Conservation (phyloP, 768 basidiomycete species). For the Serpula lacrymans region DNA sequence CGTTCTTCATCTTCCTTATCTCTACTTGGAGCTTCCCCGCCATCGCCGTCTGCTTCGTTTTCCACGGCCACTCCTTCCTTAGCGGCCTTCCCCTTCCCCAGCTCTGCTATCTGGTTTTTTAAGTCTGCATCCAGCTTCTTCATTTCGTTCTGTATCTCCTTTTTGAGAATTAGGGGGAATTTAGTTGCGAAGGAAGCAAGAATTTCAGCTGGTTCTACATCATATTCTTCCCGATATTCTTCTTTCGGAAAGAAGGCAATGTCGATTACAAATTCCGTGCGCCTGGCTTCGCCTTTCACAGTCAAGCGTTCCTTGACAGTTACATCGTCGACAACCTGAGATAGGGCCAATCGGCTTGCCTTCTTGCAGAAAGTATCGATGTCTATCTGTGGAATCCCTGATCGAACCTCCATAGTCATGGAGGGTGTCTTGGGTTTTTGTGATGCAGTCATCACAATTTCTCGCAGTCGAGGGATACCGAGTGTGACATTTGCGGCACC, state of each 20-base stretch:
- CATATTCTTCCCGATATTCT: conserved; percentile 84
- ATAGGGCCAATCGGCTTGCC: conserved; percentile 79
- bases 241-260: conserved; percentile 82
- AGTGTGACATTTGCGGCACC: conserved; percentile 99
- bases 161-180: conserved; percentile 80
- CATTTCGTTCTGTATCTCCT: conserved; percentile 83
- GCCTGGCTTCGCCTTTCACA: conserved; percentile 62
- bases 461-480: conserved; percentile 96
- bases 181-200: conserved; percentile 65
- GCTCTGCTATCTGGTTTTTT: conserved; percentile 71
- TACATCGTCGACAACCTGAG: conserved; percentile 84
- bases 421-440: conserved; percentile 95
- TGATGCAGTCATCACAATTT: conserved; percentile 99
- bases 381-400: conserved; percentile 48
- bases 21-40: conserved; percentile 41
- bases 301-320: conserved; percentile 75
- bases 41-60: conserved; percentile 50
- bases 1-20: conserved; percentile 56
- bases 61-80: conserved; percentile 40
- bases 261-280: conserved; percentile 75
- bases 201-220: conserved; percentile 68
- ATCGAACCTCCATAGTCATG: conserved; percentile 79
- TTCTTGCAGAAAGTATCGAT: conserved; percentile 83
- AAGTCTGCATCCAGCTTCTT: conserved; percentile 79
- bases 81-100: conserved; percentile 74